Percentiles rank a stretch among this genome's conserved stretches.
Evolutionary conservation across 2,329 filamentous ascomycete genomes (phyloP).

Genomic region (Penicillium sp.): DNA sequence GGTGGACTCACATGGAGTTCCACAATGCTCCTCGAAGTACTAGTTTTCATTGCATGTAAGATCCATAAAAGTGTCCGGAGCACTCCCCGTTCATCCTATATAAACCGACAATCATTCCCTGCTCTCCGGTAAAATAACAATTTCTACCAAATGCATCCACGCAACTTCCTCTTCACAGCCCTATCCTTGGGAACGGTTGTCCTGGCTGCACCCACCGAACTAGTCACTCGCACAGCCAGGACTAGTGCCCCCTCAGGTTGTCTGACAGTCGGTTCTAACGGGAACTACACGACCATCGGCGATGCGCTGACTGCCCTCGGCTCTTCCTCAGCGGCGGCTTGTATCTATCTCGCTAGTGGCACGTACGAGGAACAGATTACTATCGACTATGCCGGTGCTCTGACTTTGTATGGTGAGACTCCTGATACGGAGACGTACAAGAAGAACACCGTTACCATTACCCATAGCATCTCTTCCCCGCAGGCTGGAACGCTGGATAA

Average conservation of each 20-base stretch:
- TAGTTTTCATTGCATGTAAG: background rate
- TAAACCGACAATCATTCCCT: background rate
- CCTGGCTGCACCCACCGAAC: background rate
- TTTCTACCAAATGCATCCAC: conserved; percentile 7
- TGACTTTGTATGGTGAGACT: conserved; percentile 36
- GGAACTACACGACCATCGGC: conserved; percentile 25
- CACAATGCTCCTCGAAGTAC: background rate
- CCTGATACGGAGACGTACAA: conserved; percentile 28
- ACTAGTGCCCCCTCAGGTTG: conserved; percentile 25
- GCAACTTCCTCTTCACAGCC: conserved; percentile 4
- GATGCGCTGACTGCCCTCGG: conserved; percentile 28
- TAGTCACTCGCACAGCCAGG: conserved; percentile 14
- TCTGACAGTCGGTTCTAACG: conserved; percentile 22
- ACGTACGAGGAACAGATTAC: conserved; percentile 34
- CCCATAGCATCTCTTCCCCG: conserved; percentile 30
- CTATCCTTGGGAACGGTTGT: conserved; percentile 9
- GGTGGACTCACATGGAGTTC: background rate
- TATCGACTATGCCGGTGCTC: conserved; percentile 26
- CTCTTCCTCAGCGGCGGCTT: conserved; percentile 23
- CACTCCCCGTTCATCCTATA: background rate
- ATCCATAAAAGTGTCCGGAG: background rate
- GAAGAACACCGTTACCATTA: conserved; percentile 33
- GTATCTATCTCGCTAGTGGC: conserved; percentile 34
- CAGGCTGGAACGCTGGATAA: conserved; percentile 30
- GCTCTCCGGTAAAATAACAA: background rate